Evolutionary conservation across 2,329 filamentous ascomycete genomes (phyloP), one percentile per base, ranked within the genome.

Genomic region (Penicillium crustosum): DNA sequence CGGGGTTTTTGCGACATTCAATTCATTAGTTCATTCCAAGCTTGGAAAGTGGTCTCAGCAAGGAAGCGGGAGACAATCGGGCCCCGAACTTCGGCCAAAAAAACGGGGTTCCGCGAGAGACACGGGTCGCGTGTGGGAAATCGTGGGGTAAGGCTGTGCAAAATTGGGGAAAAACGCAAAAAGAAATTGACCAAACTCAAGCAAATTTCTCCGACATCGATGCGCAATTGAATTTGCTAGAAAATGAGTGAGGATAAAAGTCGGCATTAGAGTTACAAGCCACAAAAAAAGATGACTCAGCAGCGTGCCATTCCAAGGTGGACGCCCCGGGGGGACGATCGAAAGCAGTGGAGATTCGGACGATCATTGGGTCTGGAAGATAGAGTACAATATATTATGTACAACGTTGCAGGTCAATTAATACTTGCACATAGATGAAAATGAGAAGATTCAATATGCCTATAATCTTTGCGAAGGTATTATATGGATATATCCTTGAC

Each of bases 1-100:
- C 66, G 65, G 36, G 66, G 66, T 66, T 63, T 63, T 59, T 63
- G 60, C 61, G 66, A 66, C 66, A 68, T 68, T 60, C 63, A 68
- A 58, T 51, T 54, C 55, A 53, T 56, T 35, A 49, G 27, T 39
- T 63, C 57, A 59, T 58, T 36, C 58, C 57, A 59, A 53, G 4
- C 33, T 39, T 17, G 23, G n/a, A 44, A 19, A 27, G 42, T 44
- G 42, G 39, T 21, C 10, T 19, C 15, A 50, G 21, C 45, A 51
- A 43, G 45, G 47, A 21, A 13, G 44, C 52, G 36, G 45, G 36
- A 33, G 31, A 15, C 45, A 55, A 47, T 58, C 48, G 45, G 55
- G 44, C 51, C 31, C 33, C 50, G 53, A 42, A 44, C 17, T 53
- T 51, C 39, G 50, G 39, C 33, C 33, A 45, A 47, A 41, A 41